Conservation (phyloP, 192 early-diverging fungal species). For the Backusella australiensis region DNA sequence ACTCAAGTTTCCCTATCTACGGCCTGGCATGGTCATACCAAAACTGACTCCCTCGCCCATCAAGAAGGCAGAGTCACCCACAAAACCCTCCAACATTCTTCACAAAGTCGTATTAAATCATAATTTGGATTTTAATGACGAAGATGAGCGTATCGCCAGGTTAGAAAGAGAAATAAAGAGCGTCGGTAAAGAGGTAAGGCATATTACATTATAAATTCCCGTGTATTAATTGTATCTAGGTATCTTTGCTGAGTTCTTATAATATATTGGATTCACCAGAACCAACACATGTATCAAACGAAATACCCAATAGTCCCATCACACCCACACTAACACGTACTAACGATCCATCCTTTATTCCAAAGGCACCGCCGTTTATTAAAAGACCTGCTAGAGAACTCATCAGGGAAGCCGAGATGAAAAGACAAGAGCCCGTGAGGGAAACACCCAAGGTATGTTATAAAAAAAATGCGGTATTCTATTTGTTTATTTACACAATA, state of each 20-base stretch:
- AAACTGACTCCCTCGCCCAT: not conserved
- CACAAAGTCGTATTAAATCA: not conserved
- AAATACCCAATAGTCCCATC: not conserved
- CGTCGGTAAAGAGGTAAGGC: not conserved
- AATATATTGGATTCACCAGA: not conserved
- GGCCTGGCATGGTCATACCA: not conserved
- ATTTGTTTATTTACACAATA: not conserved
- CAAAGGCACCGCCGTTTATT: not conserved
- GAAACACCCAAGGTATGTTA: not conserved
- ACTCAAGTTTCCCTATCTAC: not conserved
- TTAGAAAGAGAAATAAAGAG: constrained; percentile 2
- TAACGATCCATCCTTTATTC: not conserved
- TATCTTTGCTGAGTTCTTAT: not conserved
- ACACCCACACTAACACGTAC: not conserved
- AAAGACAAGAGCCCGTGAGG: not conserved
- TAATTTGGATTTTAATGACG: not conserved
- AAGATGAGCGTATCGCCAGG: not conserved
- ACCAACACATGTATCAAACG: not conserved
- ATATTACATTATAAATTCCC: too few relatives aligned
- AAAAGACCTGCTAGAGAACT: not conserved
- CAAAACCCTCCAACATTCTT: not conserved
- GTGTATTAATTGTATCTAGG: not conserved
- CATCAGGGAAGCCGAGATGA: not conserved
- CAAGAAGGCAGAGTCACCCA: not conserved
- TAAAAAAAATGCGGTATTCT: not conserved